Evolutionary conservation across 768 basidiomycete genomes (phyloP).

Genomic region (Ephemerocybe angulata): DNA sequence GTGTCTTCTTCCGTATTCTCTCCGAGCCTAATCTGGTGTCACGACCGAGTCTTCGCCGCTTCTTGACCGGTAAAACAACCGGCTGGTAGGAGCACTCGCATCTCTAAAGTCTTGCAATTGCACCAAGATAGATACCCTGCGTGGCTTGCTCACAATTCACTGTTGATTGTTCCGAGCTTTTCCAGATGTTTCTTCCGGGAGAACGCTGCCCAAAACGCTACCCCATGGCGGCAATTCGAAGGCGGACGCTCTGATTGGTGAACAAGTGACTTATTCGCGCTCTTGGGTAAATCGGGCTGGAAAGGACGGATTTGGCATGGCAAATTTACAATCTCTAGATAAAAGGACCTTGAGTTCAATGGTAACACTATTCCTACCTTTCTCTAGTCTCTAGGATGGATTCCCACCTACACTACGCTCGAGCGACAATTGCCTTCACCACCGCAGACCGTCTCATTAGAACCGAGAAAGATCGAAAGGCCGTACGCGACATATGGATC

Average conservation of each 20-base stretch:
- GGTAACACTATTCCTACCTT: background rate
- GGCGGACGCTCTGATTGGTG: conserved; percentile 6
- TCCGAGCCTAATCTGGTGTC: conserved; percentile 1
- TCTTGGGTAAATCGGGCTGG: background rate
- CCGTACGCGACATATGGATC: conserved; percentile 40
- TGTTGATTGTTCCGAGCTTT: background rate
- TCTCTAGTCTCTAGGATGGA: background rate
- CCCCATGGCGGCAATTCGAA: background rate
- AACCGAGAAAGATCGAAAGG: conserved; percentile 31
- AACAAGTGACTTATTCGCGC: conserved; percentile 13
- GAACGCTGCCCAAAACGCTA: background rate
- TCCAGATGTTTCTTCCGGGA: background rate
- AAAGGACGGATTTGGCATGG: conserved; percentile 19
- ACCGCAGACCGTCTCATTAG: conserved; percentile 32
- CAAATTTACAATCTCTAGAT: conserved; percentile 22
- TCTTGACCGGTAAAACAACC: background rate
- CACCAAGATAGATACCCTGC: background rate
- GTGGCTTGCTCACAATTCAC: background rate
- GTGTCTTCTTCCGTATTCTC: background rate
- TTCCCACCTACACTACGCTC: background rate
- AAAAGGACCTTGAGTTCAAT: conserved; percentile 13
- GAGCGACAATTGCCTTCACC: conserved; percentile 14
- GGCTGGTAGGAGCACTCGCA: background rate
- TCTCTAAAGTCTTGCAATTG: background rate
- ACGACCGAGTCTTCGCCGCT: conserved; percentile 10